Base-by-base conservation (phyloP, 768 basidiomycete genomes). In the Dendrothele bispora region DNA sequence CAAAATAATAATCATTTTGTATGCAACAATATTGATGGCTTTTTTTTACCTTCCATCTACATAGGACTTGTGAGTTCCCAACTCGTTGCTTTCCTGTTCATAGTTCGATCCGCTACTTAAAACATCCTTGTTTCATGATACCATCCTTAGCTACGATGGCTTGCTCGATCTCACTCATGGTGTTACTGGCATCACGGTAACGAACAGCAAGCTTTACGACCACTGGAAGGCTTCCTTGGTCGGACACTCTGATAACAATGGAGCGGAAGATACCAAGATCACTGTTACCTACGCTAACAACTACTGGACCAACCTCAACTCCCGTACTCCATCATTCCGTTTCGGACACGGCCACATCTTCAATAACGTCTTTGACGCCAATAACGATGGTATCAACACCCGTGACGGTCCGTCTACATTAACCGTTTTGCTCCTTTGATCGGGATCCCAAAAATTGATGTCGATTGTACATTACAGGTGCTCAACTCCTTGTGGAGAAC, bases 221-320 rank as follows among this genome's bases (percentile, higher is more conserved):
- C 75, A 77, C 66, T 76, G 69, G 68, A 76, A 77, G 52, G 69
- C 53, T 20, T 68, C 66, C 17, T 68, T 77, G 35, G 59, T 73
- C 43, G 71, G 71, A 5, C 71, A 73, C 62, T 70, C 69, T 21
- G 71, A 73, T 55, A 67, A 50, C 61, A 71, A 73, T 44, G 65
- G 66, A 17, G 59, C 63, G 26, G 48, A 62, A 40, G 64, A 70
- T 53, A 63, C 58, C 24, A 48, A 61, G 36, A 73, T 72, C 43
- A 70, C 70, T 24, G 73, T 73, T 52, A 73, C 71, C 48, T 61
- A 64, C 46, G 73, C 71, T 50, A 54, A 56, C 57, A 77, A 77
- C 66, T 66, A 66, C 58, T 74, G 63, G 62, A 44, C 29, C 60
- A 67, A 69, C 43, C 29, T 45, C 56, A 71, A 72, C 57, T 72